Conservation (phyloP, 1,284 basidiomycete species). For the Ceratobasidium sp. region DNA sequence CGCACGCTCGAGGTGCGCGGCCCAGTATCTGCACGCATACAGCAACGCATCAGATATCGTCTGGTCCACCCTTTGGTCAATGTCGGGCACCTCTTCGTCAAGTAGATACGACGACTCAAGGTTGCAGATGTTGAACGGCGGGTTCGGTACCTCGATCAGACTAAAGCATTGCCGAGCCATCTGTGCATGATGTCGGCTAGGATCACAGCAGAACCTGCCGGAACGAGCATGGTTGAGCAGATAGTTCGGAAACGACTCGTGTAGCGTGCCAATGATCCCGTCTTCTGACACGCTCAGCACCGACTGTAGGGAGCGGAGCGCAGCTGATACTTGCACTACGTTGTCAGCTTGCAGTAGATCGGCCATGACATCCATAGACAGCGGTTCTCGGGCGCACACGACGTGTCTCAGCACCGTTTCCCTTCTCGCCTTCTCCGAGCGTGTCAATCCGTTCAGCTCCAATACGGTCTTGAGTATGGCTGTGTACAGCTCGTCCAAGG, state of each 20-base stretch:
- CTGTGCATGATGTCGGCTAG: background rate
- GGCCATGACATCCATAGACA: background rate
- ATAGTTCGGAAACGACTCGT: background rate
- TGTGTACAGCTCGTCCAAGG: background rate
- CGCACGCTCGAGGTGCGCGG: background rate
- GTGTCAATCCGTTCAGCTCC: background rate
- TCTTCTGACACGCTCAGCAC: background rate
- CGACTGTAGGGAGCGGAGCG: background rate
- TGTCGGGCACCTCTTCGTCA: conserved; percentile 9
- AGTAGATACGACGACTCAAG: conserved; percentile 24
- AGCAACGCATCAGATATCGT: background rate
- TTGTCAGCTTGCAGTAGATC: background rate
- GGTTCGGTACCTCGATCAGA: background rate
- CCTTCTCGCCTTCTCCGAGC: background rate
- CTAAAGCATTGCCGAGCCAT: conserved; percentile 12
- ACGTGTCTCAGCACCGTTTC: background rate
- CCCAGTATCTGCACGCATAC: conserved; percentile 30
- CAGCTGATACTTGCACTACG: background rate
- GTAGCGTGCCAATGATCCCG: background rate
- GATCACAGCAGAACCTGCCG: background rate
- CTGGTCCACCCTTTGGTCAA: background rate
- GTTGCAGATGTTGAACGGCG: conserved; percentile 32
- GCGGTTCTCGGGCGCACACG: conserved; percentile 1
- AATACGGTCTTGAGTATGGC: background rate
- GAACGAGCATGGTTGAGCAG: background rate